Conservation (phyloP, 1,139 yeast species). For the Candida sanyaensis region DNA sequence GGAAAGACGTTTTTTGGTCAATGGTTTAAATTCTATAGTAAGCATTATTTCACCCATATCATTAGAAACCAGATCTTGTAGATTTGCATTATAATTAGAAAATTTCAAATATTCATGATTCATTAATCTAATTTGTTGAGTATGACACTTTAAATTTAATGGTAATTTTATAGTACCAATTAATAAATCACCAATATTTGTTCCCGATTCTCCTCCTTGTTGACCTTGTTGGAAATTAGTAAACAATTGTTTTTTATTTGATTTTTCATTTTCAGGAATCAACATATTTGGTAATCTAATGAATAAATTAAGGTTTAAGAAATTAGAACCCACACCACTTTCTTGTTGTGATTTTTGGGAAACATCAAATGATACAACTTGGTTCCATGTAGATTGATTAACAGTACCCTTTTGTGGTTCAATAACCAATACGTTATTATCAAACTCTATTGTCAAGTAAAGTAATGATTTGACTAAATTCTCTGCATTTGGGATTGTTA, state of each 20-base stretch:
- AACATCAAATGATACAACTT: slow-evolving; percentile 89
- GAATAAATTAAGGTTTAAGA: slow-evolving; percentile 71
- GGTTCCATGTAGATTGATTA: slow-evolving; percentile 65
- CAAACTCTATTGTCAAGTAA: slow-evolving; percentile 75
- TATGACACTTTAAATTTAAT: slow-evolving; percentile 40
- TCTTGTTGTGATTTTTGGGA: slow-evolving; percentile 49
- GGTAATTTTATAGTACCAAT: slow-evolving; percentile 48
- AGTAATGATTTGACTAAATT: slow-evolving; percentile 56
- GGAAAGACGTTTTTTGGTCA: slow-evolving; percentile 64
- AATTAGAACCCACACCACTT: slow-evolving; percentile 34
- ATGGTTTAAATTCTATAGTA: slow-evolving; percentile 77
- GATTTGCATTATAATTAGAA: slow-evolving; percentile 23
- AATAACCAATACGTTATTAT: slow-evolving; percentile 78
- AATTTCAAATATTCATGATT: slow-evolving; percentile 51
- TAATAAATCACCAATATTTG: slow-evolving; percentile 40
- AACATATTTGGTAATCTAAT: slow-evolving; percentile 73
- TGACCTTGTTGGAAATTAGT: slow-evolving; percentile 20
- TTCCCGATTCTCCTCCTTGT: slow-evolving; percentile 3
- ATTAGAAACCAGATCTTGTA: slow-evolving; percentile 12
- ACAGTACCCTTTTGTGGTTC: slow-evolving; percentile 77
- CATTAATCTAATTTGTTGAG: slow-evolving; percentile 40
- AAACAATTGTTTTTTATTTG: slow-evolving; percentile 30
- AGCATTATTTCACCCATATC: slow-evolving; percentile 60
- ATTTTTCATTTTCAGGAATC: slow-evolving; percentile 47
- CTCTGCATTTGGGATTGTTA: slow-evolving; percentile 56